Evolutionary conservation across 202 grass and related monocot genomes (phyloP).

Genomic region (Elaeis oleifera): DNA sequence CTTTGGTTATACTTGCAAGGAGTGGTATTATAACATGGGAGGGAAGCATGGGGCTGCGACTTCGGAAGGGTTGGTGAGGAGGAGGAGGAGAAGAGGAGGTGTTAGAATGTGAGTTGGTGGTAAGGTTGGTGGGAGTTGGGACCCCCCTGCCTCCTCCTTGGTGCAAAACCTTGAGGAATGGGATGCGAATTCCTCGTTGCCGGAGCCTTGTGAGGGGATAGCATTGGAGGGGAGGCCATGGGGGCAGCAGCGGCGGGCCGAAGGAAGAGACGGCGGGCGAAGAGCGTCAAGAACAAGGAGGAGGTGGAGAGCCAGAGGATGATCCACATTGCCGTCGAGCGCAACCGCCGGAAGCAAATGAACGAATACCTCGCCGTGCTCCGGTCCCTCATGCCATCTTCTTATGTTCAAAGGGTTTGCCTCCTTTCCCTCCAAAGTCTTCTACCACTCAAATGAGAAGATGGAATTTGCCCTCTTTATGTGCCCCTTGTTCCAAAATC

Average conservation of each 20-base stretch:
- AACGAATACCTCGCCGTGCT: conserved; percentile 93
- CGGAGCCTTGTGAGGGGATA: conserved; percentile 23
- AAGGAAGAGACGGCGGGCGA: conserved; percentile 67
- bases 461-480: too few relatives aligned
- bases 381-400: conserved; percentile 77
- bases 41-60: conserved; percentile 12
- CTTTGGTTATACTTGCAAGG: conserved; percentile 38
- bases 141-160: conserved; percentile 26
- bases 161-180: conserved; percentile 25
- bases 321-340: conserved; percentile 99
- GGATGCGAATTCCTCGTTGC: conserved; percentile 30
- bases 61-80: background rate
- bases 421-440: background rate
- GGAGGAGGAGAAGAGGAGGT: background rate
- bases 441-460: background rate
- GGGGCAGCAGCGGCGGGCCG: conserved; percentile 6
- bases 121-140: conserved; percentile 28
- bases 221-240: background rate
- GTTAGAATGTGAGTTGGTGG: background rate
- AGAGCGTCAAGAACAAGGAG: conserved; percentile 76
- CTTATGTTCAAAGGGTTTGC: conserved; percentile 71
- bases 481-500: too few relatives aligned
- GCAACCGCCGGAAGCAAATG: conserved; percentile 93
- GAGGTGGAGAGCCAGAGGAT: conserved; percentile 94
- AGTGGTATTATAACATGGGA: conserved; percentile 25